Evolutionary conservation across 495 filamentous ascomycete species (phyloP), one percentile per base, ranked within the genome.

Genomic region (Usnea hakonensis): DNA sequence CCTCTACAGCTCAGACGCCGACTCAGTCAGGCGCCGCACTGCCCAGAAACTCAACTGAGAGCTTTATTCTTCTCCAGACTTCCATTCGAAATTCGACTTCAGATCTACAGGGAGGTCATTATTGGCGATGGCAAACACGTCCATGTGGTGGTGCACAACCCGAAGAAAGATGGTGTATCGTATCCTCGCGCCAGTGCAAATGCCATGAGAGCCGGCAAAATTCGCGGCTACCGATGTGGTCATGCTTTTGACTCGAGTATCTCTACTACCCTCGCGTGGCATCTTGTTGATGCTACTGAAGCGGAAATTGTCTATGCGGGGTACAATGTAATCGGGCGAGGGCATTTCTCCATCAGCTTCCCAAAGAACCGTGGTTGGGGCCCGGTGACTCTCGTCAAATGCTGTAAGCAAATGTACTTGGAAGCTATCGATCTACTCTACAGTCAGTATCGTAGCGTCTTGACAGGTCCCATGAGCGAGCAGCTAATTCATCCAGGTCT

Each of bases 91-190:
- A 40, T 67, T 38, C 61, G 65, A 14, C 33, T 67, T 9, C 52
- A 62, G n/a, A 61, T 67, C 16, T 67, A 67, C 57, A 63, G 38
- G 26, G 7, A 67, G 8, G 61, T 64, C 23, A 63, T 67, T n/a
- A 17, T 58, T 16, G 60, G 56, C 32, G 36, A 67, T 33, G 56
- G 55, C 26, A n/a, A 43, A 36, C 54, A 62, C n/a, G 17, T 62
- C 7, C 54, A 62, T 23, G 26, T 62, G 13, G 38, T 55, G 28
- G 60, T 57, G 13, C 60, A 62, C 33, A 56, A 53, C 33, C 35
- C 32, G 5, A 57, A 35, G 21, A 30, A 9, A 16, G 26, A 30
- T 50, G 13, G 46, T 19, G 23, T 17, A 17, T 7, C 17, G 2
- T 23, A 50, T 14, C 2, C 46, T 30, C 46, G 8, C 26, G 46